A percentile compares a stretch with the other conserved stretches of the same genome.
These are phyloP conservation scores for Pichia membranifaciens DNA, from an alignment of 805 yeast species.

Conservation along the genomic window DNA sequence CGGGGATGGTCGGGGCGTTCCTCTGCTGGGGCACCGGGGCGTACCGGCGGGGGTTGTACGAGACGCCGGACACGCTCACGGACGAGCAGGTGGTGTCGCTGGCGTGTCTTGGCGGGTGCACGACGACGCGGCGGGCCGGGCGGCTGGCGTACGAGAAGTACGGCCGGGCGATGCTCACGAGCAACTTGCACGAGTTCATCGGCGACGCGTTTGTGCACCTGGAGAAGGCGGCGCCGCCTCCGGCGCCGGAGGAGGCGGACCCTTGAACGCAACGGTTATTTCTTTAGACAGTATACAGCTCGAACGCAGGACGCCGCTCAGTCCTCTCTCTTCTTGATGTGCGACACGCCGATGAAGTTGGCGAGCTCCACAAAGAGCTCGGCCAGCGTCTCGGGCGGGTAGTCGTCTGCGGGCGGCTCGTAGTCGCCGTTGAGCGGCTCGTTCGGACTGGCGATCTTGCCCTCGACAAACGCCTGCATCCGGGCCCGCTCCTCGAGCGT, in stretches of 20 bases:
- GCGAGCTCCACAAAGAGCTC: conserved; percentile 60
- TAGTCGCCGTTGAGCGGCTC: conserved; percentile 23
- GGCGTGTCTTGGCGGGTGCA: conserved; percentile 68
- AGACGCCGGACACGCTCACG: conserved; percentile 27
- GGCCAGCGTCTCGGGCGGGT: conserved; percentile 43
- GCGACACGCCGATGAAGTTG: conserved; percentile 50
- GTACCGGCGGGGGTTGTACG: conserved; percentile 52
- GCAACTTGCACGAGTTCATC: conserved; percentile 67
- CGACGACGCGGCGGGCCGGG: conserved; percentile 62
- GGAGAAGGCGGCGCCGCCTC: too few species aligned
- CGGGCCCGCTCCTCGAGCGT: conserved; percentile 47
- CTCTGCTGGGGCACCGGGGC: conserved; percentile 69
- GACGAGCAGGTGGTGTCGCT: conserved; percentile 34
- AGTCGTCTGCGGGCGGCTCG: conserved; percentile 27
- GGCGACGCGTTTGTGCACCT: conserved; percentile 48
- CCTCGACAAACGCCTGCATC: conserved; percentile 46
- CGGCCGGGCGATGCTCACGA: conserved; percentile 80
- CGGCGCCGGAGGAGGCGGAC: too few species aligned
- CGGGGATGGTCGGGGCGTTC: conserved; percentile 81
- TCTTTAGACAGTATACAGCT: too few species aligned
- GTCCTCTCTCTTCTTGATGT: conserved; percentile 10
- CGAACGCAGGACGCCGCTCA: too few species aligned
- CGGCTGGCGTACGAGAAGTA: conserved; percentile 54
- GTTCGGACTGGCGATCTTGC: conserved; percentile 39
- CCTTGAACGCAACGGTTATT: too few species aligned